phyloP scores from a whole-genome alignment of 2,329 filamentous ascomycete species.

The Clonostachys solani region DNA sequence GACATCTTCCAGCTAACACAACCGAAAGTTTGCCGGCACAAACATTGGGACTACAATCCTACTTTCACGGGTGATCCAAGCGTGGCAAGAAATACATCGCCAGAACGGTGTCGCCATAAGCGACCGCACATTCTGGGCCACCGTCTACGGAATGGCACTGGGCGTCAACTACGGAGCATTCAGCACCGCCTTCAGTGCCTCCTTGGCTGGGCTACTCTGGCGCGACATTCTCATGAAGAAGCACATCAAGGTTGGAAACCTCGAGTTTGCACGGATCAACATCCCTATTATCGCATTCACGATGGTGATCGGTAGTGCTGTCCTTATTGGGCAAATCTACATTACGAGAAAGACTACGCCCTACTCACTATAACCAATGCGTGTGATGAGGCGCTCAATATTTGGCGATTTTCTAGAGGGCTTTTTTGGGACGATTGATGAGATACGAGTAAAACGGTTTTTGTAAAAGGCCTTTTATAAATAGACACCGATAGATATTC shows the following conservation, averaged over 20 bases:
- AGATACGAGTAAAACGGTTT: too few species aligned
- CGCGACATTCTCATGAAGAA: conserved; percentile 65
- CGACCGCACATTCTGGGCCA: conserved; percentile 67
- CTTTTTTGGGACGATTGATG: too few species aligned
- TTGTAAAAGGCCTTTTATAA: too few species aligned
- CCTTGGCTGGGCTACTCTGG: conserved; percentile 68
- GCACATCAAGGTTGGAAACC: conserved; percentile 57
- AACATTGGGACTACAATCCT: conserved; percentile 76
- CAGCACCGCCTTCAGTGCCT: conserved; percentile 68
- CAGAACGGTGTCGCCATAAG: conserved; percentile 43
- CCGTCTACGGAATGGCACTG: conserved; percentile 70
- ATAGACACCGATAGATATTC: too few species aligned
- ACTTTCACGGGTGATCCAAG: conserved; percentile 64
- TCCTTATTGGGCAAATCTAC: conserved; percentile 62
- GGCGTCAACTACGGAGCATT: conserved; percentile 75
- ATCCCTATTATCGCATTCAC: conserved; percentile 66
- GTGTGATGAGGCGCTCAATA: too few species aligned
- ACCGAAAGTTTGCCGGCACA: conserved; percentile 63
- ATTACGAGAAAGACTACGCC: conserved; percentile 21
- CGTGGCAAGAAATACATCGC: conserved; percentile 59
- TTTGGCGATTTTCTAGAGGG: too few species aligned
- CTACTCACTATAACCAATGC: too few species aligned
- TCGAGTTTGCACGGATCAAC: conserved; percentile 67
- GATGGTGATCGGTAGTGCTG: conserved; percentile 59
- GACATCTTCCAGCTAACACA: not conserved